Evolutionary conservation across 495 filamentous ascomycete genomes (phyloP).

Genomic region (Venustampulla echinocandica): DNA sequence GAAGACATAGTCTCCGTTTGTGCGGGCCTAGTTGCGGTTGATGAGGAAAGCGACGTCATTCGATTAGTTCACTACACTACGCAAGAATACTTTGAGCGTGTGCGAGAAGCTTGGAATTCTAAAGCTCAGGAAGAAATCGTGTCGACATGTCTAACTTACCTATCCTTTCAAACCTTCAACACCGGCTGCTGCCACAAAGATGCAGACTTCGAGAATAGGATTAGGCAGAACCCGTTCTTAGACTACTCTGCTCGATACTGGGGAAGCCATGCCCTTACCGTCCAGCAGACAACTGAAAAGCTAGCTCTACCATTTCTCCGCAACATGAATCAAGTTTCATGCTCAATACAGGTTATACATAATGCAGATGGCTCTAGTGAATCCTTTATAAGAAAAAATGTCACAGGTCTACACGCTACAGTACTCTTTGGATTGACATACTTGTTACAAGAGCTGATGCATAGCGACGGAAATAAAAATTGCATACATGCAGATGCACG

Average conservation of each 20-base stretch:
- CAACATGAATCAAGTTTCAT: background rate
- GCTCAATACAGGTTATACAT: background rate
- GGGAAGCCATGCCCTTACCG: slow-evolving; percentile 30
- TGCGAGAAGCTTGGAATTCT: slow-evolving; percentile 25
- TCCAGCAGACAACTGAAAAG: slow-evolving; percentile 10
- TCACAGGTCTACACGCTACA: no score
- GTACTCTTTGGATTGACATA: background rate
- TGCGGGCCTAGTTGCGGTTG: slow-evolving; percentile 43
- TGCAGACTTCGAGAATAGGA: slow-evolving; percentile 22
- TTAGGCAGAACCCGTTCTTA: slow-evolving; percentile 28
- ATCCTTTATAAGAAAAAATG: no score
- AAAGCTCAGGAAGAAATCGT: slow-evolving; percentile 28
- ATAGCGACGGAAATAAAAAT: background rate
- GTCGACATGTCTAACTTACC: slow-evolving; percentile 33
- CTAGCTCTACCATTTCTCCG: background rate
- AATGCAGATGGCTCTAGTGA: no score
- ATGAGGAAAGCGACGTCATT: slow-evolving; percentile 36
- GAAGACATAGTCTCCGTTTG: slow-evolving; percentile 32
- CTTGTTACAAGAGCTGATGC: background rate
- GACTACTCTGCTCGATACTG: slow-evolving; percentile 36
- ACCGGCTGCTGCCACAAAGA: slow-evolving; percentile 23
- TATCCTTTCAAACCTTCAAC: slow-evolving; percentile 31
- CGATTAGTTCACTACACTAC: slow-evolving; percentile 49
- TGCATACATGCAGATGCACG: slow-evolving; percentile 1
- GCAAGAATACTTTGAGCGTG: slow-evolving; percentile 41